phyloP scores from a whole-genome alignment of 2,329 filamentous ascomycete genomes.

The Pseudocercospora musae region DNA sequence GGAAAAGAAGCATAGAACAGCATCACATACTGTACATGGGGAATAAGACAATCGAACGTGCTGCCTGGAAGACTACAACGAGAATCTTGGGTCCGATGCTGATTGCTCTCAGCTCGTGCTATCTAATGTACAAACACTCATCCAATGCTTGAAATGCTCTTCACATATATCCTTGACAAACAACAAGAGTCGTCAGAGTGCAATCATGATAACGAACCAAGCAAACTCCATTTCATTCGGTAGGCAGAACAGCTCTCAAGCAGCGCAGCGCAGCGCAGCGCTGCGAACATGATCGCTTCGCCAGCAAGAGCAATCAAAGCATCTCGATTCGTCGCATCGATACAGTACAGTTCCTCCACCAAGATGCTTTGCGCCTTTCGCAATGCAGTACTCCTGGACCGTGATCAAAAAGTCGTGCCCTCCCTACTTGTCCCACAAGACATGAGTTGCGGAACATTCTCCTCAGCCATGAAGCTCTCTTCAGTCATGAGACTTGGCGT shows the following conservation, averaged over 20 bases:
- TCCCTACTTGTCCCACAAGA: conserved; percentile 20
- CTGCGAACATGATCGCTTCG: background rate
- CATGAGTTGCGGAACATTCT: conserved; percentile 10
- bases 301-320: background rate
- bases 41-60: background rate
- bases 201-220: background rate
- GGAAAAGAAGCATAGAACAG: background rate
- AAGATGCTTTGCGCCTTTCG: background rate
- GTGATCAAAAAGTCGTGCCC: conserved; percentile 16
- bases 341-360: background rate
- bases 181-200: background rate
- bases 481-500: conserved; percentile 31
- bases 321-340: background rate
- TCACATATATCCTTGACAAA: background rate
- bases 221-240: background rate
- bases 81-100: background rate
- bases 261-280: background rate
- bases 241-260: background rate
- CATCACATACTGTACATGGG: background rate
- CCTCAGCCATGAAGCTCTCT: conserved; percentile 30
- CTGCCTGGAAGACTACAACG: background rate
- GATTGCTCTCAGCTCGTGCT: background rate
- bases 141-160: background rate
- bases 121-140: background rate
- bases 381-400: background rate